Evolutionary conservation across 306 rosid genomes (phyloP).

Genomic region (cucumber (Cucumis sativus)): DNA sequence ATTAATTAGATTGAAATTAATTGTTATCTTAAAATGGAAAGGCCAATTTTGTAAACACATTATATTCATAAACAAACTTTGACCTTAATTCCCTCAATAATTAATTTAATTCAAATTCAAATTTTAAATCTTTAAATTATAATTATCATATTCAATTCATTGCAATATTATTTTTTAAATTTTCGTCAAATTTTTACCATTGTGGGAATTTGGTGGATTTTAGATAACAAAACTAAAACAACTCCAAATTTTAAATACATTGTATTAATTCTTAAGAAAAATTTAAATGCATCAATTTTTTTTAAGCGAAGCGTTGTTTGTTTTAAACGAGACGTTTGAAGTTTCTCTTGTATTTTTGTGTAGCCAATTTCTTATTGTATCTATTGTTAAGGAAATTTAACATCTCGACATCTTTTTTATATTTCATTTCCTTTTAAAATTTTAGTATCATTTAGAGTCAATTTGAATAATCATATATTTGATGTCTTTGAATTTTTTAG

Average conservation of each 20-base stretch:
- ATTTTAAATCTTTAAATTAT: background rate
- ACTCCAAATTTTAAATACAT: background rate
- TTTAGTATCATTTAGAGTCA: too few species aligned
- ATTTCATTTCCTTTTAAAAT: too few species aligned
- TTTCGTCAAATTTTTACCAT: background rate
- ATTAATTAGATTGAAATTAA: background rate
- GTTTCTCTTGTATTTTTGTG: too few species aligned
- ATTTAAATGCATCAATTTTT: background rate
- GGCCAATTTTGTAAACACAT: background rate
- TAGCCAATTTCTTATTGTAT: too few species aligned
- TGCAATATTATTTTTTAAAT: background rate
- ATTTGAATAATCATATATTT: too few species aligned
- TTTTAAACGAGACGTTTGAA: background rate
- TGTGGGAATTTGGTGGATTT: background rate
- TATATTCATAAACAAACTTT: conserved; percentile 3
- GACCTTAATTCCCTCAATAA: background rate
- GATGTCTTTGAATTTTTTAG: too few species aligned
- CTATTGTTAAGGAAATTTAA: too few species aligned
- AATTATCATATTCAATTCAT: background rate
- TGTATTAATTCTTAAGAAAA: background rate
- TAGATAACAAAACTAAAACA: background rate
- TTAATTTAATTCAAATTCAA: background rate
- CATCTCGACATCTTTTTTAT: too few species aligned
- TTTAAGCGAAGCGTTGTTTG: background rate
- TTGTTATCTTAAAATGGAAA: background rate